These are phyloP conservation scores for Hypholoma fasciculare DNA, from an alignment of 768 basidiomycete genomes.

Conservation along the genomic window DNA sequence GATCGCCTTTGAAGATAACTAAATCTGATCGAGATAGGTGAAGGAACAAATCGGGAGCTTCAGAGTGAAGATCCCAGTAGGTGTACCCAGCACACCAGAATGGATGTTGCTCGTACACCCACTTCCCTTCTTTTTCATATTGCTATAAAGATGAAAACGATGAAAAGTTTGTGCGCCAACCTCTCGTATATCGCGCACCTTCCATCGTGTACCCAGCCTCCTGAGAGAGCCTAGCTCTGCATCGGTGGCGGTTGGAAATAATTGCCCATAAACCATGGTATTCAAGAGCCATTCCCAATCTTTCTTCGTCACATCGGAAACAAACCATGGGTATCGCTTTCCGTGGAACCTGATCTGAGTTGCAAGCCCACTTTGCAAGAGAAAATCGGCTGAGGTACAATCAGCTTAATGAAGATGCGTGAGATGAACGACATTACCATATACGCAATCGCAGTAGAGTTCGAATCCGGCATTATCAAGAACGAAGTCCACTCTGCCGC, in stretches of 20 bases:
- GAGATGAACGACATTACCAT: conserved; percentile 44
- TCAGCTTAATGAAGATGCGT: neutral
- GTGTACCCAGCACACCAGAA: conserved; percentile 98
- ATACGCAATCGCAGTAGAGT: conserved; percentile 84
- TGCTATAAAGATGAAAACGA: conserved; percentile 43
- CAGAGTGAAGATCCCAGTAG: conserved; percentile 82
- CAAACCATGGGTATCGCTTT: conserved; percentile 94
- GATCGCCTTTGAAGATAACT: conserved; percentile 92
- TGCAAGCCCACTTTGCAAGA: conserved; percentile 87
- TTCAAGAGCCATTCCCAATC: conserved; percentile 95
- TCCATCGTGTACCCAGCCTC: conserved; percentile 84
- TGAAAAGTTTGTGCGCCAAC: neutral
- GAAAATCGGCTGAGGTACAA: conserved; percentile 74
- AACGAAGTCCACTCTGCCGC: conserved; percentile 77
- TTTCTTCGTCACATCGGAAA: conserved; percentile 88
- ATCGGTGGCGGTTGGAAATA: conserved; percentile 84
- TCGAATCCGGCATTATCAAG: conserved; percentile 91
- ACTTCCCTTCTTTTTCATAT: conserved; percentile 91
- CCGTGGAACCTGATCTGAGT: conserved; percentile 90
- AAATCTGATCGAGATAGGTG: conserved; percentile 89
- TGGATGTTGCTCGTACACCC: conserved; percentile 93
- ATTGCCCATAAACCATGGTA: conserved; percentile 86
- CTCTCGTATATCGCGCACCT: conserved; percentile 44
- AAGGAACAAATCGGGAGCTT: conserved; percentile 90
- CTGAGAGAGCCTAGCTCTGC: conserved; percentile 79